A percentile compares a stretch with the other conserved stretches of the same genome.
These are phyloP conservation scores for Asterophora parasitica DNA, from an alignment of 768 basidiomycete species.

Conservation along the genomic window DNA sequence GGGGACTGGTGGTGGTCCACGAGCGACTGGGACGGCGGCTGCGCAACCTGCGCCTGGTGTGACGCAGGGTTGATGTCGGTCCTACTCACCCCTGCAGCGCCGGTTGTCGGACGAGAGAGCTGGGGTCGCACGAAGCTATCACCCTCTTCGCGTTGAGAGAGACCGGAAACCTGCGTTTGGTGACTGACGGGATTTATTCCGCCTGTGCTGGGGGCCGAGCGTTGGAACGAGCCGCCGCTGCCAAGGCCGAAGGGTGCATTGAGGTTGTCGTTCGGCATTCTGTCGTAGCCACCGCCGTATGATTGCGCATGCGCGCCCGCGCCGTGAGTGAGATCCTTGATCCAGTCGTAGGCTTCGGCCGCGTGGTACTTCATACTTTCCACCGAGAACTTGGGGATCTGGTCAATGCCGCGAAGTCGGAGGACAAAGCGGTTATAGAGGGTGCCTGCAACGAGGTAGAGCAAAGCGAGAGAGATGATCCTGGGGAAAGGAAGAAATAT, in stretches of 20 bases:
- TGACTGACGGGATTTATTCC: conserved; percentile 36
- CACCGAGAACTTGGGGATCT: conserved; percentile 63
- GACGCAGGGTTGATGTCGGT: conserved; percentile 37
- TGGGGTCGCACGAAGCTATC: conserved; percentile 29
- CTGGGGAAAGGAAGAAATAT: conserved; percentile 28
- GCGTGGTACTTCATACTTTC: conserved; percentile 47
- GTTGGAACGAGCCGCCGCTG: background rate
- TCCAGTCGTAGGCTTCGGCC: conserved; percentile 39
- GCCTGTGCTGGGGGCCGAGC: conserved; percentile 4
- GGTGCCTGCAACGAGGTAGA: conserved; percentile 64
- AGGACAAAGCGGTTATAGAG: conserved; percentile 79
- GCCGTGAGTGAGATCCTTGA: conserved; percentile 29
- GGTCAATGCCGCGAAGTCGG: conserved; percentile 63
- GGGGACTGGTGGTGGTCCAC: conserved; percentile 9
- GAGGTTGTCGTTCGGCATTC: conserved; percentile 7
- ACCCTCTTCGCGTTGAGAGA: conserved; percentile 16
- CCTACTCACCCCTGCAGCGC: conserved; percentile 1
- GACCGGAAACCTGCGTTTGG: conserved; percentile 15
- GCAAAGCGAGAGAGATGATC: conserved; percentile 47
- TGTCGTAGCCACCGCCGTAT: conserved; percentile 15
- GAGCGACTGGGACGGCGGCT: conserved; percentile 2
- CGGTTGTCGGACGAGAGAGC: conserved; percentile 10
- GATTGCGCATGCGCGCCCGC: conserved; percentile 14
- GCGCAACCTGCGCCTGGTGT: conserved; percentile 33
- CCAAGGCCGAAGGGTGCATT: conserved; percentile 2